Evolutionary conservation across 2,329 filamentous ascomycete species (phyloP).

Genomic region (Plectosphaerella plurivora): DNA sequence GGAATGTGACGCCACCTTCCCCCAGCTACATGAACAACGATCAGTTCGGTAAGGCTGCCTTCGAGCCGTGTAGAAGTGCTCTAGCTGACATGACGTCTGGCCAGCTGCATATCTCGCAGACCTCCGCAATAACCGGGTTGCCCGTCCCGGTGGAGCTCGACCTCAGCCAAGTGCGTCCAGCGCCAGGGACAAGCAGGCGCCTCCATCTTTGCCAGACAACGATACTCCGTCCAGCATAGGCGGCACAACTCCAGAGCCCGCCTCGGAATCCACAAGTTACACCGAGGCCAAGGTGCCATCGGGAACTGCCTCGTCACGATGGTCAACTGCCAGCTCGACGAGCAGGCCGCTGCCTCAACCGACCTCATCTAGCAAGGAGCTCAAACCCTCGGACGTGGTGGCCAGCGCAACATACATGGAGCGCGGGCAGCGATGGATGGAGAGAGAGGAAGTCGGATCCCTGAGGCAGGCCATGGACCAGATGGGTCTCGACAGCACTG

Average conservation of each 20-base stretch:
- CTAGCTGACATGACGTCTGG: constrained; percentile 6
- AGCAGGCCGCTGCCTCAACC: constrained; percentile 49
- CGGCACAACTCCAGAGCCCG: no score
- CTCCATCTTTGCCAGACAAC: no score
- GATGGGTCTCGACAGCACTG: constrained; percentile 52
- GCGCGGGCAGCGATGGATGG: constrained; percentile 71
- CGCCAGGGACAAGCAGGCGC: no score
- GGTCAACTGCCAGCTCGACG: constrained; percentile 38
- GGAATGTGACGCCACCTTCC: constrained; percentile 57
- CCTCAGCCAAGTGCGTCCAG: constrained; percentile 32
- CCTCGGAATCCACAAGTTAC: no score
- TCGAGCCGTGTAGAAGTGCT: neutral
- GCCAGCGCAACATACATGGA: constrained; percentile 69
- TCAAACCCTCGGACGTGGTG: constrained; percentile 57
- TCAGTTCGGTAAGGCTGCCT: constrained; percentile 53
- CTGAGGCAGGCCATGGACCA: constrained; percentile 70
- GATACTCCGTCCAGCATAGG: no score
- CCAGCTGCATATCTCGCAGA: constrained; percentile 34
- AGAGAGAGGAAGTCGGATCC: constrained; percentile 71
- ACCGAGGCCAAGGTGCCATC: neutral
- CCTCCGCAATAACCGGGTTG: constrained; percentile 63
- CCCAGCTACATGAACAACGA: constrained; percentile 63
- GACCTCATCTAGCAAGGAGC: constrained; percentile 26
- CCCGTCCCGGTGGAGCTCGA: constrained; percentile 66
- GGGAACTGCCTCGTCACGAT: constrained; percentile 44